These are phyloP conservation scores for Ceratocystiopsis sp. DNA, from an alignment of 2,329 filamentous ascomycete species.

Conservation along the genomic window DNA sequence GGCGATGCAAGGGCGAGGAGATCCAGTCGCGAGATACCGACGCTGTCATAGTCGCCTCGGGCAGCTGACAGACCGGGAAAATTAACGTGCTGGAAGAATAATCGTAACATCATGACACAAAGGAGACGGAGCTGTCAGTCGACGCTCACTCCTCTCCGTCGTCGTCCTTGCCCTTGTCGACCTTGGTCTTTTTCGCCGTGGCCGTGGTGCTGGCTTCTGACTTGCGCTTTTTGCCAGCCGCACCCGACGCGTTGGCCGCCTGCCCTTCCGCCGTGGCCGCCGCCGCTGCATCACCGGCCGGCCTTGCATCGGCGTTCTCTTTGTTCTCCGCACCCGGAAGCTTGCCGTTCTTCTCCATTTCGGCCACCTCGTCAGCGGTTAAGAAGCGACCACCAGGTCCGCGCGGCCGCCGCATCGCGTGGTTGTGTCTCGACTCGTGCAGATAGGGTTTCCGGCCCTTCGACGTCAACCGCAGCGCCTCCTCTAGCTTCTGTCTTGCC, in stretches of 20 bases:
- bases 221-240: slow-evolving; percentile 37
- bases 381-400: slow-evolving; percentile 90
- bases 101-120: slow-evolving; percentile 3
- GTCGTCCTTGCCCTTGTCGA: slow-evolving; percentile 23
- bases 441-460: slow-evolving; percentile 95
- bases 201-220: slow-evolving; percentile 31
- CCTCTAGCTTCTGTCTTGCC: slow-evolving; percentile 82
- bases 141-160: slow-evolving; percentile 11
- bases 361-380: slow-evolving; percentile 87
- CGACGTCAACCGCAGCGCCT: slow-evolving; percentile 76
- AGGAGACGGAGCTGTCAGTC: background rate
- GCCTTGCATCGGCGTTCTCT: slow-evolving; percentile 15
- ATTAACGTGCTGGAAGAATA: background rate
- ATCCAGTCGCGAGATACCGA: background rate
- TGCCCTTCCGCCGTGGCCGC: slow-evolving; percentile 12
- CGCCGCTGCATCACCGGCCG: slow-evolving; percentile 8
- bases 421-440: slow-evolving; percentile 93
- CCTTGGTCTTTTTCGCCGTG: slow-evolving; percentile 36
- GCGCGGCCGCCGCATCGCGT: slow-evolving; percentile 88
- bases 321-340: slow-evolving; percentile 22
- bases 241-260: slow-evolving; percentile 13
- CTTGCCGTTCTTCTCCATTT: slow-evolving; percentile 54
- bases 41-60: background rate
- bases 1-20: background rate
- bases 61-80: too few species aligned